Conservation (phyloP, 202 grass and related monocot species). For the Schoenoplectus triqueter region DNA sequence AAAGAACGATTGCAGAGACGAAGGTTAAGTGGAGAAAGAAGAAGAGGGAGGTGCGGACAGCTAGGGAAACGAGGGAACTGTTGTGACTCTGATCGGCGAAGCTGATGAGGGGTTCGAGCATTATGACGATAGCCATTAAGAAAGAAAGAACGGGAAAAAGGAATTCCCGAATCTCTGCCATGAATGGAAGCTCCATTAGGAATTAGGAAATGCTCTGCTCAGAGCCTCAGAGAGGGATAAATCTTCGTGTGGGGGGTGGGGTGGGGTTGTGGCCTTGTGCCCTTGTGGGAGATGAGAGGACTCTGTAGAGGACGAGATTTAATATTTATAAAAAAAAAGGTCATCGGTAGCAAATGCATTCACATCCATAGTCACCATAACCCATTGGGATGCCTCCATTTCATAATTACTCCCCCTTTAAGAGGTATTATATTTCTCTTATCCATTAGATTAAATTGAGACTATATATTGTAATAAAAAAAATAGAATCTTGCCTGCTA, state of each 20-base stretch:
- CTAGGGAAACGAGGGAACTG: background rate
- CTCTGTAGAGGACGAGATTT: no score
- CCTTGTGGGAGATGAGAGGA: no score
- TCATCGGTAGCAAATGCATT: constrained; percentile 18
- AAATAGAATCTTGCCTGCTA: background rate
- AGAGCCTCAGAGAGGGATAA: no score
- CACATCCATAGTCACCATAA: background rate
- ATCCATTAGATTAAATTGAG: background rate
- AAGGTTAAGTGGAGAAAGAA: background rate
- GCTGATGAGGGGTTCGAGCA: background rate
- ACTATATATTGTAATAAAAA: background rate
- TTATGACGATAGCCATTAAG: background rate
- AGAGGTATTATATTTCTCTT: background rate
- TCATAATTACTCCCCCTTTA: background rate
- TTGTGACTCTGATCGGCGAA: background rate
- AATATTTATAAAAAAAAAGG: background rate
- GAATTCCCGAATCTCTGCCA: no score
- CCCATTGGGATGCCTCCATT: background rate
- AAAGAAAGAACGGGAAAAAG: background rate
- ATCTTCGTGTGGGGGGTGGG: no score
- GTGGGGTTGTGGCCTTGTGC: no score
- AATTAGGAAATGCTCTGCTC: no score
- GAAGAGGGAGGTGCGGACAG: background rate
- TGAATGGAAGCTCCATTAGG: background rate
- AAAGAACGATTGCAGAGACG: background rate